Base-by-base conservation (phyloP, 768 basidiomycete genomes). In the Tylopilus sp. region DNA sequence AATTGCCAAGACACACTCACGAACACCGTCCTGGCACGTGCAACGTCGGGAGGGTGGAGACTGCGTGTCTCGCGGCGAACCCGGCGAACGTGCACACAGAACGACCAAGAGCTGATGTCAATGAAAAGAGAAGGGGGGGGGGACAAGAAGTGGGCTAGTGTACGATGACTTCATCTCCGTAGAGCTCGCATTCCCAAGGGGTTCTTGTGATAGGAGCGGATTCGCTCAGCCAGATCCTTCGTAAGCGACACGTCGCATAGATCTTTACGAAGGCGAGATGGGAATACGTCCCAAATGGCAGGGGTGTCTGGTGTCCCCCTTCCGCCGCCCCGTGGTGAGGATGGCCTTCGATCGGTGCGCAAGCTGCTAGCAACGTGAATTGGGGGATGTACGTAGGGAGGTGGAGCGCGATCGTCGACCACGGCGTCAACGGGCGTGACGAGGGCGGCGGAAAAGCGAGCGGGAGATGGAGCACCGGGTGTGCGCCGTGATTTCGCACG, bases 131-230 rank as follows among this genome's bases (percentile, higher is more conserved):
- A 35, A 35, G 15, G 5, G 33, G 6, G 26, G 17, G 7, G 12
- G 17, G 13, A 35, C 15, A 35, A 15, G n/a, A 35, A 17, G 17
- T 13, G 12, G 13, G 31, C 31, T 33, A 17, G 33, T 17, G 33
- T 35, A 17, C 33, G 50, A 57, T 52, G 44, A 41, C 50, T 65
- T 70, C 61, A 69, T 69, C 59, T 60, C 69, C 68, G 62, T 86
- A 89, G 40, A 90, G 71, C 61, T 83, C 78, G 63, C 90, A 88
- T 69, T 91, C 88, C 86, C 85, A 88, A 28, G 88, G 86, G 8
- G 75, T 65, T 53, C 72, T 75, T 52, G 81, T 77, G 48, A 69
- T 65, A 49, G 78, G 76, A 9, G 76, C 76, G 41, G 66, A 69
- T 56, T 86, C 79, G 56, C 77, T 80, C 66, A 90, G 80, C 88